Conservation (phyloP, 345 rosid species). For the Linum lewisii region DNA sequence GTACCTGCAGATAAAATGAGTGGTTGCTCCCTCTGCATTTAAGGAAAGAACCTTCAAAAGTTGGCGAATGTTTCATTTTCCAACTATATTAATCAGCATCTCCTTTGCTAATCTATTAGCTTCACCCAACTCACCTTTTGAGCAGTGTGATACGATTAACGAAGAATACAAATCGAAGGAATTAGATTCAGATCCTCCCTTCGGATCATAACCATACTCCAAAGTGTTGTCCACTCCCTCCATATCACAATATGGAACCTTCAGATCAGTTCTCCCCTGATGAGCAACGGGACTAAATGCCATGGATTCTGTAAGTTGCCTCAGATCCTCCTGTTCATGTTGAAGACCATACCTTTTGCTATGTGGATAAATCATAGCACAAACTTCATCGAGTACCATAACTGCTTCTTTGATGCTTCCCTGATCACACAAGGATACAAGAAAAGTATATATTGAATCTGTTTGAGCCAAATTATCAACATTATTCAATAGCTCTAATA, state of each 20-base stretch:
- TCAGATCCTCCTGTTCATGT: conserved; percentile 15
- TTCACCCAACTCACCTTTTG: conserved; percentile 48
- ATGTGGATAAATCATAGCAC: conserved; percentile 38
- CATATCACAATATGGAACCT: conserved; percentile 6
- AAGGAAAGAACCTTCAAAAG: not conserved
- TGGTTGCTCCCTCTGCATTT: not conserved
- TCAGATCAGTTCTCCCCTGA: conserved; percentile 13
- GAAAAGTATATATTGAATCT: conserved; percentile 40
- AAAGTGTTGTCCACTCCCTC: conserved; percentile 15
- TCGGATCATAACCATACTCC: conserved; percentile 13
- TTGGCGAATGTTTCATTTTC: conserved; percentile 5
- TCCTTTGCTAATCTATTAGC: conserved; percentile 47
- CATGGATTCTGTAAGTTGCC: conserved; percentile 15
- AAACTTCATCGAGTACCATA: conserved; percentile 48
- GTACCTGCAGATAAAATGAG: not conserved
- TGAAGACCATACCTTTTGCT: conserved; percentile 23
- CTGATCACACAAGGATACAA: conserved; percentile 49
- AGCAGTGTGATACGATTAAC: conserved; percentile 48
- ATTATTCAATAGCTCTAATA: conserved; percentile 42
- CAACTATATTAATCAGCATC: conserved; percentile 32
- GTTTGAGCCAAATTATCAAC: conserved; percentile 44
- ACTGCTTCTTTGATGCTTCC: conserved; percentile 62
- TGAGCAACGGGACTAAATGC: conserved; percentile 8
- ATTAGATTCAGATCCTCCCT: conserved; percentile 10
- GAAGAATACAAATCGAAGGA: conserved; percentile 48